Conservation (phyloP, 2,329 filamentous ascomycete species). For the Ceratocystis diversiconidia region DNA sequence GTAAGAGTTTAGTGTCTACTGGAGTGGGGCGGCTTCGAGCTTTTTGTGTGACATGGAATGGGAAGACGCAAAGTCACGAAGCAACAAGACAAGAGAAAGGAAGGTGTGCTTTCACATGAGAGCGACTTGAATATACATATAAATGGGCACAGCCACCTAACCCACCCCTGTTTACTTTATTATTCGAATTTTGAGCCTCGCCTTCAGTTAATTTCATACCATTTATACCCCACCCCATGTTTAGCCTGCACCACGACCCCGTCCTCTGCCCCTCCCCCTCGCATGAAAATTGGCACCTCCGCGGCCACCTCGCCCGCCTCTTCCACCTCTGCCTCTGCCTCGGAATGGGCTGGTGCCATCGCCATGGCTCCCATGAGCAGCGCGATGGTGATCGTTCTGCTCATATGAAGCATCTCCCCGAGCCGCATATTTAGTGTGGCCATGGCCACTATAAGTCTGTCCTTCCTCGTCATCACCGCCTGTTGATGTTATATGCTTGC, state of each 20-base stretch:
- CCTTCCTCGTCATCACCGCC: constrained; percentile 6
- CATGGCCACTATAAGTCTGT: constrained; percentile 29
- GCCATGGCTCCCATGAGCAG: constrained; percentile 27
- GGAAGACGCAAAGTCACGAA: not conserved
- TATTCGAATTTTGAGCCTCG: too few relatives aligned
- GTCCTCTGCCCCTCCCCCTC: constrained; percentile 28
- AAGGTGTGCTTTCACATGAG: too few relatives aligned
- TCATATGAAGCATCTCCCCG: constrained; percentile 21
- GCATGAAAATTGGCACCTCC: constrained; percentile 23
- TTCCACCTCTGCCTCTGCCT: constrained; percentile 32
- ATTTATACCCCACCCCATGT: not conserved
- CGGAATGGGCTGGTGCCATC: constrained; percentile 30
- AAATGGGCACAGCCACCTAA: too few relatives aligned
- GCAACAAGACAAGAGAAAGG: not conserved
- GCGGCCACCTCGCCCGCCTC: not conserved
- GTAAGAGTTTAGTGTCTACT: not conserved
- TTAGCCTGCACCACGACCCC: constrained; percentile 33
- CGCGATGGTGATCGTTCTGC: constrained; percentile 23
- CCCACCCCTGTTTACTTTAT: too few relatives aligned
- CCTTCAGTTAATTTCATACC: not conserved
- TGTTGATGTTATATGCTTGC: constrained; percentile 36
- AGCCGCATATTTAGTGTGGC: constrained; percentile 24
- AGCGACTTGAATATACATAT: too few relatives aligned
- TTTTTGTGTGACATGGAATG: constrained; percentile 5
- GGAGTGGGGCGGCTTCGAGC: not conserved